Evolutionary conservation across 1,284 basidiomycete genomes (phyloP), one percentile per base, ranked within the genome.

Genomic region (Malassezia brasiliensis): DNA sequence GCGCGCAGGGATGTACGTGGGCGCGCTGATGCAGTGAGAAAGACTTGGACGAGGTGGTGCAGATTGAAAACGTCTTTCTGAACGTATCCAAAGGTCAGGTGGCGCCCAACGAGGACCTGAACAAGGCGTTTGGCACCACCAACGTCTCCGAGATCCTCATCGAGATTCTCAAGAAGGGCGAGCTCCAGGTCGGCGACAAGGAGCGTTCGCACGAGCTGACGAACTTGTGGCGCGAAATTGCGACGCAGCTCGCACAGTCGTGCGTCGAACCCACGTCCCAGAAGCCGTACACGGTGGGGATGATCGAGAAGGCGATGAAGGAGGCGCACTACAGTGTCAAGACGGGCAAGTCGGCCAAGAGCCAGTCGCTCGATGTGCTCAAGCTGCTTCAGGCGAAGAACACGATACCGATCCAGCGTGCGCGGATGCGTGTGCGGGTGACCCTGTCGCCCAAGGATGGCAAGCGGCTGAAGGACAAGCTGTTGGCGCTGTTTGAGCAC

Each of bases 231-330:
- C 85, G 85, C 65, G 94, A 98, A 72, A 94, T 98, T 60, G 90
- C 89, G 2, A 94, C 89, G 0, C 82, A 90, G 40, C 88, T 98
- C 4, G 85, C 90, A 1, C 88, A 91, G 76, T 91, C 90, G 79
- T 94, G 88, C 56, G 90, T 96, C 34, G 91, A 98, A 69, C 94
- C 93, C 1, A 77, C 79, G 3, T 93, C 89, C 3, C 85, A 90
- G 69, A 79, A 85, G 22, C 90, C 90, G 5, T 91, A 96, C 75
- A 86, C 90, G 1, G 88, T 93, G 42, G 86, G 88, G 19, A 90
- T 98, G 80, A 89, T 99, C 60, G 94, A 99, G 72, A 98, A 96
- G 77, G 91, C 90, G 0, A 93, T 99, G 89, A 79, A 83, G 22
- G 91, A 96, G 74, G 84, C 89, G 6, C 90, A 91, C 11, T 94